Percentiles rank a stretch among this genome's conserved stretches.
These are phyloP conservation scores for Kwoniella sp. DNA, from an alignment of 768 basidiomycete species.

Conservation along the genomic window DNA sequence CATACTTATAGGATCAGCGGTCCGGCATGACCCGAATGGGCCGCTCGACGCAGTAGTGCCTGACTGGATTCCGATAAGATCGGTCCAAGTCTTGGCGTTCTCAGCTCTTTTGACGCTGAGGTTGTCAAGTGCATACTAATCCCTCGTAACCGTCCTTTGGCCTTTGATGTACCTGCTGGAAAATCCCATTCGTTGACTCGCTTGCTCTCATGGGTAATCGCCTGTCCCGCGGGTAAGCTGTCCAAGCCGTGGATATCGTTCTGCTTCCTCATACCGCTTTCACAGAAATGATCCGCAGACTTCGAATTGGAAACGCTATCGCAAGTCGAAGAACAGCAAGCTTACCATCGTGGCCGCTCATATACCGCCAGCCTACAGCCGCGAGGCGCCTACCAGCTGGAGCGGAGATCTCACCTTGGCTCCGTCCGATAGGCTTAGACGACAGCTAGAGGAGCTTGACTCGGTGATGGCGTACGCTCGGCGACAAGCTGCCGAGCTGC, in stretches of 20 bases:
- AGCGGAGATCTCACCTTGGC: neutral
- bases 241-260: neutral
- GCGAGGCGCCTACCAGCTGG: neutral
- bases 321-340: conserved; percentile 5
- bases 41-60: neutral
- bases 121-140: neutral
- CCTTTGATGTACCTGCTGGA: neutral
- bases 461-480: neutral
- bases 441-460: conserved; percentile 9
- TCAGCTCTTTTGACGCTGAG: neutral
- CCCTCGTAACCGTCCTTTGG: neutral
- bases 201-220: too few relatives aligned
- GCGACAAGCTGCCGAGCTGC: neutral
- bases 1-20: neutral
- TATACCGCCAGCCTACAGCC: conserved; percentile 3
- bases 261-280: neutral
- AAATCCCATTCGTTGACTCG: too few relatives aligned
- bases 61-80: too few relatives aligned
- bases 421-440: conserved; percentile 4
- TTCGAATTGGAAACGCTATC: neutral
- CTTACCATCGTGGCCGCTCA: neutral
- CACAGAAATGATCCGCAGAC: neutral
- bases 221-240: too few relatives aligned
- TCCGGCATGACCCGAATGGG: neutral
- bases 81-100: too few relatives aligned